phyloP scores from a whole-genome alignment of 495 filamentous ascomycete species.

The Penicillium diatomitis region DNA sequence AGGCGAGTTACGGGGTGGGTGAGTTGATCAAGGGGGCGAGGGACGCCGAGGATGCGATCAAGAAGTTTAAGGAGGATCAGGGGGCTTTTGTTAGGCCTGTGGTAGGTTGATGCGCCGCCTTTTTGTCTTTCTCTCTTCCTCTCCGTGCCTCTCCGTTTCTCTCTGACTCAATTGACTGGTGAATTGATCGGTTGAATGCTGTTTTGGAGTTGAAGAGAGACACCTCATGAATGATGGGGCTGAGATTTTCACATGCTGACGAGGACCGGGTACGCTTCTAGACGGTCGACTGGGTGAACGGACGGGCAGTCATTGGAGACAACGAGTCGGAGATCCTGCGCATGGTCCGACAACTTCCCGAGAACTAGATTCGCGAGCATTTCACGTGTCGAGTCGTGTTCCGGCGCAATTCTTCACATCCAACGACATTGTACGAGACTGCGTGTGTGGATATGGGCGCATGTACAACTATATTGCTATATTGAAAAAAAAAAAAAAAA shows the following conservation, averaged over 20 bases:
- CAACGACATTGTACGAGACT: too few species aligned
- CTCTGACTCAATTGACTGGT: conserved; percentile 1
- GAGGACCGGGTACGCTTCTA: conserved; percentile 21
- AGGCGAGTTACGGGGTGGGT: conserved; percentile 23
- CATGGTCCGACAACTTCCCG: conserved; percentile 50
- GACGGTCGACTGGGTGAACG: conserved; percentile 92
- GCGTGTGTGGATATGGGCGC: too few species aligned
- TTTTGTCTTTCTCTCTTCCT: background rate
- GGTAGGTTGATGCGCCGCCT: conserved; percentile 34
- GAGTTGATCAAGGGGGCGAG: conserved; percentile 63
- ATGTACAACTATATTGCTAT: too few species aligned
- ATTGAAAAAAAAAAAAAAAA: too few species aligned
- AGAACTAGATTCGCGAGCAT: conserved; percentile 5
- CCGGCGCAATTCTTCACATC: too few species aligned
- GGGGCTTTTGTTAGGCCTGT: conserved; percentile 65
- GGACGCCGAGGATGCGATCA: conserved; percentile 65
- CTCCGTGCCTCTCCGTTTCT: background rate
- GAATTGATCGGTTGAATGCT: background rate
- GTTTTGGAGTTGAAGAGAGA: background rate
- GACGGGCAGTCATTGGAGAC: conserved; percentile 64
- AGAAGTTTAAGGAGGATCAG: conserved; percentile 50
- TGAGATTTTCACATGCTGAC: too few species aligned
- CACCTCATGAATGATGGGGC: too few species aligned
- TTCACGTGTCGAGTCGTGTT: too few species aligned
- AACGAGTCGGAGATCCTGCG: conserved; percentile 77